Base-by-base conservation (phyloP, 331 rosid species). In the Phaseolus coccineus region DNA sequence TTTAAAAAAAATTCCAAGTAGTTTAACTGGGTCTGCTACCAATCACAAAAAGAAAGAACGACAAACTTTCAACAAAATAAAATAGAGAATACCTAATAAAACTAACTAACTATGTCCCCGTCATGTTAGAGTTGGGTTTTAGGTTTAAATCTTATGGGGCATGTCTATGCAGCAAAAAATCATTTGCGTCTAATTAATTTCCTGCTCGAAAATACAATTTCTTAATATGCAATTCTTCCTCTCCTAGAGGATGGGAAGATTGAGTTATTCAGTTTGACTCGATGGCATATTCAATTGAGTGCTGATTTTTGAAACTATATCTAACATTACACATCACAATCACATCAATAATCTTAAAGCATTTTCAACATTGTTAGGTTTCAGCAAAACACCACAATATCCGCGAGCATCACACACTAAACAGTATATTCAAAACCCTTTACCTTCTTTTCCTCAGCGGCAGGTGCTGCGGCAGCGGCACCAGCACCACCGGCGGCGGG, bases 371-470 rank as follows among this genome's bases (percentile, higher is more conserved):
- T 14, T 31, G 33, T 30, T 61, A 0, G 5, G 48, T 35, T 7
- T 35, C 48, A 30, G 14, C 7, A 2, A 35, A 12, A 35, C 69
- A 62, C 6, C 19, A 1, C 16, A 65, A 37, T 0, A 8, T 51
- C 28, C 6, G 3, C 0, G 2, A 27, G 5, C 7, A 19, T 5
- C n/a, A 12, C 10, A 33, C 33, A 5, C 3, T 4, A 77, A 22
- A 1, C 27, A 33, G 5, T 6, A 33, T 4, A 33, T 33, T 33
- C 6, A 33, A 0, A 6, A 33, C 6, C 4, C 4, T 33, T 33
- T 58, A 89, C 94, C 95, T 88, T 87, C 83, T 87, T 88, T 44
- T 88, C 92, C 67, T 80, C 92, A 0, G 66, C 88, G 1, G 87
- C 84, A 24, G 95, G 85, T 5, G 88, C 83, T 0, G 86, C 81